Percentiles rank a stretch among this genome's conserved stretches.
Evolutionary conservation across 169 alveolate species (phyloP).

Genomic region (Sarcocystis neurona): DNA sequence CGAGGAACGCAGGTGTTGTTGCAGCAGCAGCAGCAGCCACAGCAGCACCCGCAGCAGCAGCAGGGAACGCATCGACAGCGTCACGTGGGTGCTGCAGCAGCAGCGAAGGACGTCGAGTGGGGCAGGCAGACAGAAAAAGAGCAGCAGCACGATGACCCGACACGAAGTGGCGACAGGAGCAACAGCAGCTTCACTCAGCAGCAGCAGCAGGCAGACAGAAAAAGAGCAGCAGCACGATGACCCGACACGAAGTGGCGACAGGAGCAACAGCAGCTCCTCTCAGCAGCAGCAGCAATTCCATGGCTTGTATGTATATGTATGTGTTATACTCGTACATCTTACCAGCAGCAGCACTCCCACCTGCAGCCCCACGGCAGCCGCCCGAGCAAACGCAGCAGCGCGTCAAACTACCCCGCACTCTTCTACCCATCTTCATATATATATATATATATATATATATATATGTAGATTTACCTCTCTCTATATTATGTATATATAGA

Average conservation of each 20-base stretch:
- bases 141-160: slow-evolving; percentile 3
- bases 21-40: slow-evolving; percentile 38
- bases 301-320: too few species aligned
- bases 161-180: not conserved
- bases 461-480: too few species aligned
- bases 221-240: slow-evolving; percentile 4
- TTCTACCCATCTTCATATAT: too few species aligned
- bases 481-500: too few species aligned
- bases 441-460: too few species aligned
- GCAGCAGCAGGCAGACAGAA: not conserved
- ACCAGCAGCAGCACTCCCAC: too few species aligned
- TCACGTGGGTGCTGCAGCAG: not conserved
- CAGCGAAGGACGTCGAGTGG: not conserved
- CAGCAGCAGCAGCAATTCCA: slow-evolving; percentile 21
- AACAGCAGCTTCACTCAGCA: slow-evolving; percentile 21
- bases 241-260: not conserved
- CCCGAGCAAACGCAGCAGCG: too few species aligned
- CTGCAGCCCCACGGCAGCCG: too few species aligned
- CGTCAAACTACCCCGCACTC: too few species aligned
- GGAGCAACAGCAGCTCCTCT: slow-evolving; percentile 22
- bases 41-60: not conserved
- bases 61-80: not conserved
- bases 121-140: not conserved
- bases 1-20: too few species aligned
- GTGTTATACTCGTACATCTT: too few species aligned